Evolutionary conservation across 2,329 filamentous ascomycete genomes (phyloP).

Genomic region (Penicillium freii): DNA sequence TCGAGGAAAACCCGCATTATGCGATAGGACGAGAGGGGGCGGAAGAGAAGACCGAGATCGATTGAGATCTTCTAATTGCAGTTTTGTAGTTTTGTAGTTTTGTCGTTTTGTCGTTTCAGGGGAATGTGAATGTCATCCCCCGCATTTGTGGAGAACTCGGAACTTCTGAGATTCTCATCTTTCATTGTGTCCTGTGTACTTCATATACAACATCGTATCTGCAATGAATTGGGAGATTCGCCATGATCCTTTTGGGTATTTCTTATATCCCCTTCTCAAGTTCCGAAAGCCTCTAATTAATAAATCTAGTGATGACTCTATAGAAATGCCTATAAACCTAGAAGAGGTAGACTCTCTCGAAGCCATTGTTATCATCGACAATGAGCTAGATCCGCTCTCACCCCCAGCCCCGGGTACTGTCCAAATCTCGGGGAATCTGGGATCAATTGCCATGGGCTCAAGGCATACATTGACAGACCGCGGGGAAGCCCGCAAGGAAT

Average conservation of each 20-base stretch:
- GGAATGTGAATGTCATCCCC: conserved; percentile 3
- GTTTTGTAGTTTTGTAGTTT: not conserved
- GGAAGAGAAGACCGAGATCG: conserved; percentile 12
- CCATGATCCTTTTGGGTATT: conserved; percentile 6
- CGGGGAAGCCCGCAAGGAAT: conserved; percentile 45
- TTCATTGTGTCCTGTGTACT: too few species aligned
- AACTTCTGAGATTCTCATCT: not conserved
- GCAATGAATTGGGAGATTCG: not conserved
- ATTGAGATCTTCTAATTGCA: not conserved
- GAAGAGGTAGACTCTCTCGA: conserved; percentile 50
- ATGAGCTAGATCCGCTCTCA: conserved; percentile 56
- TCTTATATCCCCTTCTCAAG: not conserved
- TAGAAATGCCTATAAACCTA: conserved; percentile 20
- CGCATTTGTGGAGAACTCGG: conserved; percentile 10
- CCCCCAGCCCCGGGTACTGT: conserved; percentile 46
- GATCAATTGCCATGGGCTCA: conserved; percentile 42
- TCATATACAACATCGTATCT: not conserved
- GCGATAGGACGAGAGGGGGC: conserved; percentile 4
- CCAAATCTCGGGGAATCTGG: conserved; percentile 45
- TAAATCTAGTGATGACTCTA: conserved; percentile 1
- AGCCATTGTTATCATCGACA: conserved; percentile 53
- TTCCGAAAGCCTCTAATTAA: not conserved
- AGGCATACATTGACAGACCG: conserved; percentile 36
- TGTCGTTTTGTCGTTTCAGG: too few species aligned
- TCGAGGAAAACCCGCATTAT: conserved; percentile 24